phyloP scores from a whole-genome alignment of 2,329 filamentous ascomycete species.

The Xylaria sp. region DNA sequence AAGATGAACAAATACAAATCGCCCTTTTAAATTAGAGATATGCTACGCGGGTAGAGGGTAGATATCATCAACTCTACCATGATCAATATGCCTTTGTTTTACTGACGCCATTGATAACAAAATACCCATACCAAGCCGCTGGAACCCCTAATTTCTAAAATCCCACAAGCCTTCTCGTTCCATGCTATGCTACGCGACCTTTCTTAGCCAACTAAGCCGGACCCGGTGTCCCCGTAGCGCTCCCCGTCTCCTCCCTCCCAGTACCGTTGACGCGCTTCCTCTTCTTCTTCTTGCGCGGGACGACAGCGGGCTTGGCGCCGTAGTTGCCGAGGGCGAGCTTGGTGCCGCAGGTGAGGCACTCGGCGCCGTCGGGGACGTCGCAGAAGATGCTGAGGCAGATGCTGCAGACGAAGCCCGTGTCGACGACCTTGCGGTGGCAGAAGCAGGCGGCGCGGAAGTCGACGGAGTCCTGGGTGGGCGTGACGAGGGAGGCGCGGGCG shows the following conservation, averaged over 20 bases:
- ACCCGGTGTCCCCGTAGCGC: slow-evolving; percentile 69
- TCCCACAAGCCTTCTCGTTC: not conserved
- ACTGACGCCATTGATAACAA: not conserved
- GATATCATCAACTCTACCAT: not conserved
- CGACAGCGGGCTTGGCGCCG: slow-evolving; percentile 79
- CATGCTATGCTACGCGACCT: not conserved
- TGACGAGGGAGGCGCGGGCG: slow-evolving; percentile 71
- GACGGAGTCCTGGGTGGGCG: slow-evolving; percentile 84
- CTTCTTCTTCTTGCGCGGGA: slow-evolving; percentile 79
- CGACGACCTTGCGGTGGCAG: slow-evolving; percentile 90
- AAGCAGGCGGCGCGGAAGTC: slow-evolving; percentile 99
- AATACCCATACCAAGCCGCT: not conserved
- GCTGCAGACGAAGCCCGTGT: slow-evolving; percentile 94
- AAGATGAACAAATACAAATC: not conserved
- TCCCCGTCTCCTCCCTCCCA: slow-evolving; percentile 66
- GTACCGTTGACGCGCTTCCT: slow-evolving; percentile 60
- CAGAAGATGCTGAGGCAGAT: slow-evolving; percentile 97
- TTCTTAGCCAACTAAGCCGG: slow-evolving; percentile 8
- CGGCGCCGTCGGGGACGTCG: slow-evolving; percentile 67
- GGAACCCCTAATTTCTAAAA: not conserved
- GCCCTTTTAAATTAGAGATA: not conserved
- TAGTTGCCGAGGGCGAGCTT: slow-evolving; percentile 80
- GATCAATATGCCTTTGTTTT: not conserved
- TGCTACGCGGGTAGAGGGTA: not conserved
- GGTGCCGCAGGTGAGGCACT: slow-evolving; percentile 87